A percentile compares a stretch with the other conserved stretches of the same genome.
Evolutionary conservation across 140 eudicot genomes (phyloP).

Genomic region (Bidens hawaiensis): DNA sequence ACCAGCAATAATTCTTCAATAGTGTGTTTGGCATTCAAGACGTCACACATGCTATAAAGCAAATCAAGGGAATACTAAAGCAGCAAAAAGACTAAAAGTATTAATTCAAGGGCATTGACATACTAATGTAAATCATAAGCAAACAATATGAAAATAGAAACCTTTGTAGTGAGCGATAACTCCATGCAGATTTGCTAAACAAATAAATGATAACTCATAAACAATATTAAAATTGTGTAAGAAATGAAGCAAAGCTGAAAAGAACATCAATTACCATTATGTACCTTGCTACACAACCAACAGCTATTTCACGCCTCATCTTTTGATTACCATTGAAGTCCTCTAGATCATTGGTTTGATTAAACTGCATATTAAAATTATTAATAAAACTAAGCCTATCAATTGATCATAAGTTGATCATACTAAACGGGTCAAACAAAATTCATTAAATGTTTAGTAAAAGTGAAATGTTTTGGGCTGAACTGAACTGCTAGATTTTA

Average conservation of each 20-base stretch:
- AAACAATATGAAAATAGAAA: slow-evolving; percentile 17
- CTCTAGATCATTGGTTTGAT: slow-evolving; percentile 36
- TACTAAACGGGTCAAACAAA: too few species aligned
- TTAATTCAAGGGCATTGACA: neutral
- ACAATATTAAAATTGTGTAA: neutral
- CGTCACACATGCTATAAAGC: too few species aligned
- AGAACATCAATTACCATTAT: slow-evolving; percentile 17
- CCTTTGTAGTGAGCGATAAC: slow-evolving; percentile 49
- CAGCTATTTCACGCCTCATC: slow-evolving; percentile 33
- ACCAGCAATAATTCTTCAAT: too few species aligned
- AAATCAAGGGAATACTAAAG: too few species aligned
- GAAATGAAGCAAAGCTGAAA: neutral
- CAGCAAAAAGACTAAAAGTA: too few species aligned
- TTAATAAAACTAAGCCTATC: too few species aligned
- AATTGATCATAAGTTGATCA: too few species aligned
- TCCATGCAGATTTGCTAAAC: slow-evolving; percentile 42
- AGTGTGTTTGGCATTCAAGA: too few species aligned
- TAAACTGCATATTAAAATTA: too few species aligned
- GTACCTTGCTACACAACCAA: slow-evolving; percentile 26
- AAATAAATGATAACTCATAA: slow-evolving; percentile 10
- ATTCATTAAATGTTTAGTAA: too few species aligned
- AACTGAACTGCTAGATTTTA: too few species aligned
- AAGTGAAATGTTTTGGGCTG: too few species aligned
- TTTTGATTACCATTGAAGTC: slow-evolving; percentile 27
- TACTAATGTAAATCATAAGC: slow-evolving; percentile 8